Conservation (phyloP, 306 rosid genomes). For the Glycine latifolia region DNA sequence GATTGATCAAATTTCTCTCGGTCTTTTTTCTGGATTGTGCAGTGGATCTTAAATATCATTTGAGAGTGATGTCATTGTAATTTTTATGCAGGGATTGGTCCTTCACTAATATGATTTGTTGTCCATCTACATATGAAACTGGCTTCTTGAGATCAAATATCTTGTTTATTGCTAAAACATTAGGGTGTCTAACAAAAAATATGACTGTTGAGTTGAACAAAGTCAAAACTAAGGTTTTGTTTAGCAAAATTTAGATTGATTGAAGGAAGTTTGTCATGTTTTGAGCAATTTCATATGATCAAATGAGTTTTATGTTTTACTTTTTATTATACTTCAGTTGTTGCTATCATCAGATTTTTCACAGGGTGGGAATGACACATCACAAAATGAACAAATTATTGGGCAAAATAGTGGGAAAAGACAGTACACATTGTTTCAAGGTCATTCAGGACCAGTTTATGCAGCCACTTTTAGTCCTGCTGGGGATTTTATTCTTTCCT, state of each 20-base stretch:
- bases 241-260: constrained; percentile 10
- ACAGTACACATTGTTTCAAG: constrained; percentile 71
- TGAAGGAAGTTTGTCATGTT: constrained; percentile 1
- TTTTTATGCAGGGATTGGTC: background rate
- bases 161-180: background rate
- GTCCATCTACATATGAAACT: background rate
- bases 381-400: constrained; percentile 57
- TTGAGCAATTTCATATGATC: background rate
- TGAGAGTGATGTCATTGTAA: constrained; percentile 11
- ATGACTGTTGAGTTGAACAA: background rate
- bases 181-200: background rate
- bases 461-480: constrained; percentile 73
- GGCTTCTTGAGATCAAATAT: constrained; percentile 1
- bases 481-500: constrained; percentile 80
- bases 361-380: constrained; percentile 64
- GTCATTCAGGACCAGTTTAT: constrained; percentile 88
- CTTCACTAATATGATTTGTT: background rate
- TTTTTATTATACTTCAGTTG: constrained; percentile 11
- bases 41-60: background rate
- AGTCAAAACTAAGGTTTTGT: constrained; percentile 12
- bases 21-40: no score
- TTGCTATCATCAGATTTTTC: constrained; percentile 57
- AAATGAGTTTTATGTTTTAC: constrained; percentile 4
- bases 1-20: no score
- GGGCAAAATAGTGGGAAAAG: constrained; percentile 64